These are phyloP conservation scores for Pichia phayaonensis DNA, from an alignment of 805 yeast genomes.

Conservation along the genomic window DNA sequence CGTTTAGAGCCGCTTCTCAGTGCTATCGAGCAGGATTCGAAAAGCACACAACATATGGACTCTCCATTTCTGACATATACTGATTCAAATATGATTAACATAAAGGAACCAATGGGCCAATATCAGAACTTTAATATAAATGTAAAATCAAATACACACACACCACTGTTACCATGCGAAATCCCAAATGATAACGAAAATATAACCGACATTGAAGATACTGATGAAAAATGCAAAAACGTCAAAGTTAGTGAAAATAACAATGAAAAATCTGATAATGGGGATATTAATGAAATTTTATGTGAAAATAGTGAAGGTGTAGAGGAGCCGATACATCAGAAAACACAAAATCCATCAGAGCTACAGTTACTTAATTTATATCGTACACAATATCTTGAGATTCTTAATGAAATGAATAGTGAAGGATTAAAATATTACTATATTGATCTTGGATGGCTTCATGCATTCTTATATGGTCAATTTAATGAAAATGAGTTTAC, in stretches of 20 bases:
- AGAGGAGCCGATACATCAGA: not conserved
- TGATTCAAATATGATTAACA: not conserved
- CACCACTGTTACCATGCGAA: slow-evolving; percentile 5
- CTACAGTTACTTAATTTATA: slow-evolving; percentile 13
- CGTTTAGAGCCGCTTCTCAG: not conserved
- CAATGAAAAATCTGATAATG: no score
- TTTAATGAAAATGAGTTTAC: slow-evolving; percentile 25
- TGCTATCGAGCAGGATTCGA: not conserved
- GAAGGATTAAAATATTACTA: slow-evolving; percentile 46
- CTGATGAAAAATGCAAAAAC: not conserved
- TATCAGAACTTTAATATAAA: not conserved
- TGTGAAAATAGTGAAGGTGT: not conserved
- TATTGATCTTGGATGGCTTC: slow-evolving; percentile 40
- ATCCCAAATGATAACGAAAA: not conserved
- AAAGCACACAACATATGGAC: not conserved
- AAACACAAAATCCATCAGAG: not conserved
- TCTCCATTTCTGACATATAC: not conserved
- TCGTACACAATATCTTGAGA: slow-evolving; percentile 14
- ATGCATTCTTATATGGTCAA: slow-evolving; percentile 31
- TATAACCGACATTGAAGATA: slow-evolving; percentile 1
- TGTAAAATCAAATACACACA: slow-evolving; percentile 2
- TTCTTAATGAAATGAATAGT: slow-evolving; percentile 12
- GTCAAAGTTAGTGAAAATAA: not conserved
- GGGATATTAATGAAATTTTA: no score
- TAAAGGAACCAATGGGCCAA: not conserved